Base-by-base conservation (phyloP, 2,329 filamentous ascomycete genomes). In the Phialophora tarda region DNA sequence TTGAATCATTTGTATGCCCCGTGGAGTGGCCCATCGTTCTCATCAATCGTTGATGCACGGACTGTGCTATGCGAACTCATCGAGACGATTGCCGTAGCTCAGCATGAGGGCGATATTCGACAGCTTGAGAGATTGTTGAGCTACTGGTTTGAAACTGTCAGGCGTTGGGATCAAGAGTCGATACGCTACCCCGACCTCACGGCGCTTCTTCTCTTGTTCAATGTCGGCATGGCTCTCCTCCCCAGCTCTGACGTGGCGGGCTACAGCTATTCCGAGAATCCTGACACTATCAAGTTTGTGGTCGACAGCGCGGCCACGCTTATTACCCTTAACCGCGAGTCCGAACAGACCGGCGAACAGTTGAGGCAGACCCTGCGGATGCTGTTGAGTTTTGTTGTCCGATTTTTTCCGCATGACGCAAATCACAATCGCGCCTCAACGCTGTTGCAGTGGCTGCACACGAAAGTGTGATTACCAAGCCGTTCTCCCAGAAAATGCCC, bases 201-300 rank as follows among this genome's bases (percentile, higher is more conserved):
- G 1, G 61, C 24, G 23, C 41, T 63, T 11, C 23, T 58, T 21
- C 32, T 67, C 2, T 44, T 65, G 5, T 67, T 64, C 32, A 62
- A 65, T 58, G 26, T 67, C 32, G 62, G 48, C 4, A 24, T 54
- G 17, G 65, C 65, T 21, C 48, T 67, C 24, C 44, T 65, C 8
- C 65, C 62, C 10, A n/a, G 41, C 11, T 21, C 21, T n/a, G 62
- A 64, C 10, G 58, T 62, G n/a, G 41, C 38, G 8, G 57, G 62
- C 23, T 65, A 51, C 58, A 67, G 65, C 34, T 53, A 67, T 34
- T 50, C 28, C 5, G 23, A 47, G 23, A 62, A 64, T 30, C 38
- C 56, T 4, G 41, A 24, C 1, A 62, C 30, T 4, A 47, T 67
- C 44, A 48, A 62, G 23, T 67, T 63, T 23, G 54, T 67, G 38